These are phyloP conservation scores for Cornus kousa DNA, from an alignment of 148 eudicot genomes.

Conservation along the genomic window DNA sequence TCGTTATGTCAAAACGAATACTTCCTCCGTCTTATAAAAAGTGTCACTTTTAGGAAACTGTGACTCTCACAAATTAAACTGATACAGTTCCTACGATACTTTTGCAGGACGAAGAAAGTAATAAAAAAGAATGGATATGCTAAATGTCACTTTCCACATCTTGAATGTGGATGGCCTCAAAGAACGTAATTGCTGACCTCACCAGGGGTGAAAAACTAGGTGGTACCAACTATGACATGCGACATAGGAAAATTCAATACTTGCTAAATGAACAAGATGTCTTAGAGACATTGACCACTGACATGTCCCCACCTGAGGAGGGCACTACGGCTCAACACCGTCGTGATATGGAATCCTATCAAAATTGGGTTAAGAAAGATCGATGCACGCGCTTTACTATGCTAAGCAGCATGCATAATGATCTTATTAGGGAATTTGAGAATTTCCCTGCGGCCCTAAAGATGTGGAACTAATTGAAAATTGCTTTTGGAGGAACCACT, in stretches of 20 bases:
- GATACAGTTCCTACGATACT: too few relatives aligned
- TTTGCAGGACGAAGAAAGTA: too few relatives aligned
- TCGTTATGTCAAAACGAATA: too few relatives aligned
- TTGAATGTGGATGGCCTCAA: too few relatives aligned
- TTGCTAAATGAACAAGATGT: constrained; percentile 2
- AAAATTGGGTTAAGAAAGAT: not conserved
- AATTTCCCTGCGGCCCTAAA: not conserved
- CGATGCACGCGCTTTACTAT: not conserved
- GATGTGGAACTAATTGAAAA: not conserved
- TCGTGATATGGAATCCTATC: not conserved
- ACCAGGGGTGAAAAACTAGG: not conserved
- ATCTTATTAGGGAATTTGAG: constrained; percentile 4
- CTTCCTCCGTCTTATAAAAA: too few relatives aligned
- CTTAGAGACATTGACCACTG: not conserved
- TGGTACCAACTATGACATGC: constrained; percentile 3
- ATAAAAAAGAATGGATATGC: too few relatives aligned
- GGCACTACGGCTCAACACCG: not conserved
- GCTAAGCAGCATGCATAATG: constrained; percentile 9
- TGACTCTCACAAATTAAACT: too few relatives aligned
- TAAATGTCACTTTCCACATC: too few relatives aligned
- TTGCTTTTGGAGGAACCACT: not conserved
- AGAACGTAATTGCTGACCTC: too few relatives aligned
- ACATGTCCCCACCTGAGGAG: not conserved
- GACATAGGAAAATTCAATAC: not conserved
- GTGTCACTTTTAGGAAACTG: too few relatives aligned